These are phyloP conservation scores for Colletotrichum plurivorum DNA, from an alignment of 2,329 filamentous ascomycete genomes.

Conservation along the genomic window DNA sequence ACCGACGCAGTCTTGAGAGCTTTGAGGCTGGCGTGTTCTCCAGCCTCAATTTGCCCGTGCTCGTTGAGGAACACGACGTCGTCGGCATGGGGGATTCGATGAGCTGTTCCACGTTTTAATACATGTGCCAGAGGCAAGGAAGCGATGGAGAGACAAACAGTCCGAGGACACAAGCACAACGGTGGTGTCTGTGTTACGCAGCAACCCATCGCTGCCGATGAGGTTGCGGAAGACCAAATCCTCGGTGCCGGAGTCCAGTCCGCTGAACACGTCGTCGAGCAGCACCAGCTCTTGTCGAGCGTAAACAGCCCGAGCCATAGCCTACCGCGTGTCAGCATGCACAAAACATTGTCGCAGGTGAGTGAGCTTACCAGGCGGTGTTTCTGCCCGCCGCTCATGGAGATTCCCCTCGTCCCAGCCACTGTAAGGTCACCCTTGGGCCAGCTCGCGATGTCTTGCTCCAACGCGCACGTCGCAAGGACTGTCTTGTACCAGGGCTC, in stretches of 20 bases:
- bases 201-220: constrained; percentile 44
- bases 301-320: constrained; percentile 49
- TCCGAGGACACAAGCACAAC: constrained; percentile 39
- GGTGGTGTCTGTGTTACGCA: constrained; percentile 42
- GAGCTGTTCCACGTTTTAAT: constrained; percentile 6
- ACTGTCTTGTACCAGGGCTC: constrained; percentile 49
- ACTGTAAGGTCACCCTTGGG: constrained; percentile 50
- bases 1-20: no score
- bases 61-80: constrained; percentile 17
- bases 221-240: constrained; percentile 44
- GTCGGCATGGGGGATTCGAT: constrained; percentile 41
- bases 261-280: constrained; percentile 52
- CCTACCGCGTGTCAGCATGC: constrained; percentile 20
- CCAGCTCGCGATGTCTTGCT: constrained; percentile 47
- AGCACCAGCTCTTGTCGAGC: constrained; percentile 44
- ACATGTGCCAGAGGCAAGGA: rapidly evolving
- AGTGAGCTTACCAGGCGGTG: constrained; percentile 45
- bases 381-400: constrained; percentile 55
- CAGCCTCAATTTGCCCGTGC: constrained; percentile 11
- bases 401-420: constrained; percentile 54
- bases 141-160: constrained; percentile 13
- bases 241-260: constrained; percentile 48
- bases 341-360: rapidly evolving
- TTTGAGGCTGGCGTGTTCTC: neutral
- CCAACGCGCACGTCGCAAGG: constrained; percentile 51